Percentiles rank a stretch among this genome's conserved stretches.
Conservation (phyloP, 2,329 filamentous ascomycete genomes). For the Ophiostoma novo-ulmi region DNA sequence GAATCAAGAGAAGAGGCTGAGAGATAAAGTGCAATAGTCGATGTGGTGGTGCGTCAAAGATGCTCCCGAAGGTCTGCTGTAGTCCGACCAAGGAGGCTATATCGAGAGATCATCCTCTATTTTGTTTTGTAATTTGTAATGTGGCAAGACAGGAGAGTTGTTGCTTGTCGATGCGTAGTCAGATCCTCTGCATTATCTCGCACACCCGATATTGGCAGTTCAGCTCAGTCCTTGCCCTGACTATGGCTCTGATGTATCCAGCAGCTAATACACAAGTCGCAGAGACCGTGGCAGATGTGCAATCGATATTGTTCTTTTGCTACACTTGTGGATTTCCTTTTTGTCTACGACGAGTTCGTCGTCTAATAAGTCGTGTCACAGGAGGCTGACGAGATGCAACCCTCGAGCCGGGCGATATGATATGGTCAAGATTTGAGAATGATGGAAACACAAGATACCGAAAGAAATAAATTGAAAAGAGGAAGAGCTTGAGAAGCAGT, state of each 20-base stretch:
- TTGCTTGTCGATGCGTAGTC: background rate
- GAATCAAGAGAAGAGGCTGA: background rate
- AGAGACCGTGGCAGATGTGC: background rate
- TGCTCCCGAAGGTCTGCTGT: background rate
- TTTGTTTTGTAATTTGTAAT: background rate
- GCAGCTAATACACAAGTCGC: background rate
- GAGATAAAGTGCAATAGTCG: background rate
- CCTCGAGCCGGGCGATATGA: background rate
- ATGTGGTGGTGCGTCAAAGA: background rate
- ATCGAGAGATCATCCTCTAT: background rate
- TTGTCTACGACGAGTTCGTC: background rate
- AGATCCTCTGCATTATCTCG: background rate
- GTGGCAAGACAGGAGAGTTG: background rate
- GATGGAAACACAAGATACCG: background rate
- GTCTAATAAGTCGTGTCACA: constrained; percentile 4
- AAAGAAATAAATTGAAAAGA: background rate
- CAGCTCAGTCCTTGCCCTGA: background rate
- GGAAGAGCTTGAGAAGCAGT: background rate
- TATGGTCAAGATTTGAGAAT: background rate
- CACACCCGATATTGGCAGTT: background rate
- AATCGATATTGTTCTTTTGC: background rate
- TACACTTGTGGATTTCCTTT: background rate
- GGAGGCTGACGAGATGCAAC: background rate
- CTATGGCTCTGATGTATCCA: background rate
- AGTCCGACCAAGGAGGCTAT: background rate